Base-by-base conservation (phyloP, 768 basidiomycete species). In the Boletus barrowsii region DNA sequence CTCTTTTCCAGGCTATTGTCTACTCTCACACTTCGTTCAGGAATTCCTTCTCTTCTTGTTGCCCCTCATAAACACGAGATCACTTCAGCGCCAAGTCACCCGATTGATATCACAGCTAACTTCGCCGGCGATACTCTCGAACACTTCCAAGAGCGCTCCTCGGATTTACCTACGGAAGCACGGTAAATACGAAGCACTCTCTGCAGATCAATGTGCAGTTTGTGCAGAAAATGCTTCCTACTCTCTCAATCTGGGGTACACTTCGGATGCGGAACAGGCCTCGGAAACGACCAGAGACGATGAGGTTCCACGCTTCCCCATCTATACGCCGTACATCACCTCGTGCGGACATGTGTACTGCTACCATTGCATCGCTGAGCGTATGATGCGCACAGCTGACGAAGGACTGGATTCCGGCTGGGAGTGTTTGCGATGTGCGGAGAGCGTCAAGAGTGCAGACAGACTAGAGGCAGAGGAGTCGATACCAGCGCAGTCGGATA, bases 41-140 rank as follows among this genome's bases (percentile, higher is more conserved):
- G 95, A 98, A 81, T 98, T 98, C 72, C 77, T 98, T 14, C 76
- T 98, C 35, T 98, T 98, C 75, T 72, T 93, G 18, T 78, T 98
- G 10, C 97, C 97, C 5, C 79, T 98, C 40, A 75, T 98, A 57
- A 90, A 84, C 59, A 75, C 85, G 11, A 80, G 83, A 53, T 76
- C 78, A 15, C 68, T 93, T 40, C 83, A 85, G 44, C 82, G 87
- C 41, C 77, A 79, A 42, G 45, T 86, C 48, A 72, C 70, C 49
- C 77, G 78, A 41, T 9, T 70, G 44, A 49, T 70, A 47, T 61
- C 58, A 53, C 56, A 59, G 53, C 29, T 61, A n/a, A 67, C 22
- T 45, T 61, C 22, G 49, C 50, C 51, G 77, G 5, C 53, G 76
- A 36, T 73, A 71, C 46, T 63, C 64, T 46, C 63, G 71, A 26